These are phyloP conservation scores for Grifola frondosa DNA, from an alignment of 1,284 basidiomycete species.

Conservation along the genomic window DNA sequence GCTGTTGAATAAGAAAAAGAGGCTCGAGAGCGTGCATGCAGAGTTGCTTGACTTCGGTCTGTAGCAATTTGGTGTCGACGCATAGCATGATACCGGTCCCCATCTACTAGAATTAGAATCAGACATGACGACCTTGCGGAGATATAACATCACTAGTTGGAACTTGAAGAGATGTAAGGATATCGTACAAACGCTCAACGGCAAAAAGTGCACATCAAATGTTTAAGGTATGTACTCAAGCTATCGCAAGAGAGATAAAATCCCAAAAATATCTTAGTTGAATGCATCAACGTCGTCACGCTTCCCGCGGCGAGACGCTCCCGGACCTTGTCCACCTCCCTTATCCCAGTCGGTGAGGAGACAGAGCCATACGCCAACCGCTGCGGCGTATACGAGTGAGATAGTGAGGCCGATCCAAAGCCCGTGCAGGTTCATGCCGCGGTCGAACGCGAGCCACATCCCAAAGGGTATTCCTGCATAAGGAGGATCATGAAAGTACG, in stretches of 20 bases:
- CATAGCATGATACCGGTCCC: too few relatives aligned
- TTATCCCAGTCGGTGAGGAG: constrained; percentile 61
- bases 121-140: too few relatives aligned
- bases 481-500: not conserved
- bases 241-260: too few relatives aligned
- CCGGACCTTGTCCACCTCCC: constrained; percentile 58
- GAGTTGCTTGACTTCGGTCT: constrained; percentile 36
- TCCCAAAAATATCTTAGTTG: too few relatives aligned
- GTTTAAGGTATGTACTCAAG: too few relatives aligned
- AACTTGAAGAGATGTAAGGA: too few relatives aligned
- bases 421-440: constrained; percentile 51
- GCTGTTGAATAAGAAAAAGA: constrained; percentile 30
- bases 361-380: constrained; percentile 50
- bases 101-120: too few relatives aligned
- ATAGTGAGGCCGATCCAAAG: constrained; percentile 69
- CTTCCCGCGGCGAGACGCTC: constrained; percentile 41
- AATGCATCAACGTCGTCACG: constrained; percentile 6
- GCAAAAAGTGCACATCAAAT: too few relatives aligned
- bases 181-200: too few relatives aligned
- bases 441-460: constrained; percentile 60
- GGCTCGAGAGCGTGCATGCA: constrained; percentile 33
- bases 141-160: too few relatives aligned
- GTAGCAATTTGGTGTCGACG: too few relatives aligned
- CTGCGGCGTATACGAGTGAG: constrained; percentile 53
- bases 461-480: constrained; percentile 58